Base-by-base conservation (phyloP, 768 basidiomycete genomes). In the Panaeolus papilionaceus region DNA sequence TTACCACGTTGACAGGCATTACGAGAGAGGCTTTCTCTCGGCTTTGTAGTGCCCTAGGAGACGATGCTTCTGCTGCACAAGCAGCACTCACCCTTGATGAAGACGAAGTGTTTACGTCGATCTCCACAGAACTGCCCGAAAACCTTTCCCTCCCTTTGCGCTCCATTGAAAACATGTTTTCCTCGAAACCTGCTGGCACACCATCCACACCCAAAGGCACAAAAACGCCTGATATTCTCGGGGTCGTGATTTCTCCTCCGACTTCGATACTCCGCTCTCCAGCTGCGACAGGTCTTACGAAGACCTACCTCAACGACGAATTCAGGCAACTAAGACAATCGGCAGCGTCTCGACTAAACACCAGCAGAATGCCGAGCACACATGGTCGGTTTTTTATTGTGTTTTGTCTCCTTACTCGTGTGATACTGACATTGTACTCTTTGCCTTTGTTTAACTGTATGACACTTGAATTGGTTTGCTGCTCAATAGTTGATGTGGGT, bases 321-420 rank as follows among this genome's bases (percentile, higher is more conserved):
- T 95, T 95, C 72, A 84, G 94, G 64, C 86, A 92, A 74, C 80
- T 93, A 70, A 82, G 93, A 62, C 89, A 90, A 76, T 79, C 82
- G 47, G 85, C 92, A 38, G 85, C 87, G 10, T 86, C 90, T 70
- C 86, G 92, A 72, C 86, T 93, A 75, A 95, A 95, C 73, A 95
- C 93, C 65, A 95, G 93, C 78, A 83, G 94, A 72, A 81, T 95
- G 54, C 94, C 94, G 10, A 95, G 94, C 77, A 90, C 89, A 82
- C 94, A 95, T 78, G 93, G 85, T 86, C 64, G 49, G 83, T 74
- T 65, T 54, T 20, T 37, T 33, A 40, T 1, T 62, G 38, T 37
- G 38, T 65, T 39, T 37, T 33, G 33, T 33, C 33, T 33, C 33
- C 33, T 33, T 33, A 33, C 33, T 33, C 5, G 33, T 3, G 6